phyloP scores from a whole-genome alignment of 2,329 filamentous ascomycete genomes.

The Penicillium sp. region DNA sequence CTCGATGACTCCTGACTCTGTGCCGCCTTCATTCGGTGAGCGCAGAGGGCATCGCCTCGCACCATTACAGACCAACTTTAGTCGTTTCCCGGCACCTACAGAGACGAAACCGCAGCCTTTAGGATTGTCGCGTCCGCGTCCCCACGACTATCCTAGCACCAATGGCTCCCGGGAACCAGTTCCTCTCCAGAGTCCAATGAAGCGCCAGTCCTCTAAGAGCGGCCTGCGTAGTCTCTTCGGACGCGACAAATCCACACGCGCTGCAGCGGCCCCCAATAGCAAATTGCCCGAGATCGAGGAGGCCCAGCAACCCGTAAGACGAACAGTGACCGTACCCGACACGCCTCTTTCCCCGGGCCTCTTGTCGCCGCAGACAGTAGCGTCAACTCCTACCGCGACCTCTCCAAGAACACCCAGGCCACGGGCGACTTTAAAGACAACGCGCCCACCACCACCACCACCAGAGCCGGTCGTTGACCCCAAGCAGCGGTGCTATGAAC shows the following conservation, averaged over 20 bases:
- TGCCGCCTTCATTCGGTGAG: conserved; percentile 31
- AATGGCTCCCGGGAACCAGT: conserved; percentile 27
- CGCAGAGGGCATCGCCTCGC: conserved; percentile 35
- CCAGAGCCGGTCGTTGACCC: conserved; percentile 14
- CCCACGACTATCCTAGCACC: conserved; percentile 27
- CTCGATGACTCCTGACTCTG: conserved; percentile 10
- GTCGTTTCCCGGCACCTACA: conserved; percentile 20
- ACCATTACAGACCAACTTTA: conserved; percentile 38
- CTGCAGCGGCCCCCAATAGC: conserved; percentile 17
- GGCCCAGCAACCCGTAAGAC: conserved; percentile 15
- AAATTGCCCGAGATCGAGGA: conserved; percentile 35
- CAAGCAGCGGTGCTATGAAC: conserved; percentile 22
- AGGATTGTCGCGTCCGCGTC: conserved; percentile 32
- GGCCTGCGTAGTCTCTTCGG: conserved; percentile 36
- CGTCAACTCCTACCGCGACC: conserved; percentile 24
- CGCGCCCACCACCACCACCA: conserved; percentile 18
- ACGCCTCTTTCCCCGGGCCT: conserved; percentile 25
- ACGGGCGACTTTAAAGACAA: conserved; percentile 19
- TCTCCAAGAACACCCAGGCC: conserved; percentile 21
- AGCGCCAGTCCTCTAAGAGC: conserved; percentile 35
- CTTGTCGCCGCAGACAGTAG: conserved; percentile 25
- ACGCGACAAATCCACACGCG: conserved; percentile 33
- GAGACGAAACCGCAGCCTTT: conserved; percentile 10
- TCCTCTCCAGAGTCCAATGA: conserved; percentile 31
- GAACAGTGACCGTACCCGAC: conserved; percentile 13